Evolutionary conservation across 306 rosid genomes (phyloP), one percentile per base, ranked within the genome.

Genomic region (Quercus engelmannii): DNA sequence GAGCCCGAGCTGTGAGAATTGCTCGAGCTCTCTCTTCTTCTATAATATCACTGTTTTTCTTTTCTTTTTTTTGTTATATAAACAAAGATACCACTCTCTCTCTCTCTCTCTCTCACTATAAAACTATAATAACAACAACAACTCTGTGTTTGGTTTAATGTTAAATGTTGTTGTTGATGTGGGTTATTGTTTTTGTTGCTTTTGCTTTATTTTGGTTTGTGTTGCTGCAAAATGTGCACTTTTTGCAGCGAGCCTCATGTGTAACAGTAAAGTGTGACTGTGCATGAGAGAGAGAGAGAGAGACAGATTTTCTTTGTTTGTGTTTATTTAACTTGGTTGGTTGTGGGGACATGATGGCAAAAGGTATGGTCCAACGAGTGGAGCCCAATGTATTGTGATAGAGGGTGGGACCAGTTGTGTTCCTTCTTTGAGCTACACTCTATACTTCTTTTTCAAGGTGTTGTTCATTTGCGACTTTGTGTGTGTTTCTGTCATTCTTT

Each of bases 381-480:
- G 84, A 57, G 46, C 72, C 57, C 58, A 10, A 46, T 5, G 1
- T 5, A 8, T 8, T 41, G 46, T 41, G 46, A 41, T 10, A 41
- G 46, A 41, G 46, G 11, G 74, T 25, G 83, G 91, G 91, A 46
- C 90, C 97, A 81, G 4, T 52, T 1, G 19, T 90, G 93, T 83
- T 84, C 85, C 87, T 89, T 83, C 86, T 92, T 92, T 90, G 2
- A 61, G 79, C 77, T 78, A 90, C 97, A 91, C 69, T 67, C 78
- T 78, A 90, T 96, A 91, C 69, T 73, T 71, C 83, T 81, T 83
- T 87, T 89, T 81, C 73, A 85, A 79, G 75, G 86, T 78, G 63
- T 78, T 85, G 19, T 81, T 69, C 21, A 83, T 64, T 59, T 21
- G 46, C 46, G 46, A 41, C 46, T 41, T 41, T 41, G 46, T 41